phyloP scores from a whole-genome alignment of 139 green algal species.

The Zygnema cylindricum region DNA sequence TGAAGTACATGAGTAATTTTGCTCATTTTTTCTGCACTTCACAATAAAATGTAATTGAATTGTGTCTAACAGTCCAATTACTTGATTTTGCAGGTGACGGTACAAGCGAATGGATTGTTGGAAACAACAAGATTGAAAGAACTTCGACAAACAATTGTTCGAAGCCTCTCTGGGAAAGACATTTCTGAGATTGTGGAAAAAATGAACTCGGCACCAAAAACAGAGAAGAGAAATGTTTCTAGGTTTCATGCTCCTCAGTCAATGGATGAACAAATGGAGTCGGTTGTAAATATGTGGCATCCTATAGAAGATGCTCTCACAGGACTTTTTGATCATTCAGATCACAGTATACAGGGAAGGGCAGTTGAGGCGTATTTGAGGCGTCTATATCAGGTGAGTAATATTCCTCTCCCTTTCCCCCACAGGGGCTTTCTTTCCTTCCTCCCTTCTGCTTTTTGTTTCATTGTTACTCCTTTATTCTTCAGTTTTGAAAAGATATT shows the following conservation, averaged over 20 bases:
- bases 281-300: slow-evolving; percentile 84
- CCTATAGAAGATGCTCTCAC: slow-evolving; percentile 94
- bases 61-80: no score
- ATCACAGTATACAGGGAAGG: slow-evolving; percentile 46
- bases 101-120: slow-evolving; percentile 54
- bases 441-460: no score
- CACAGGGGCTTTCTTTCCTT: no score
- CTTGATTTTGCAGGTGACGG: slow-evolving; percentile 52
- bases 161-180: slow-evolving; percentile 72
- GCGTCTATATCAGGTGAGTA: slow-evolving; percentile 80
- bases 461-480: no score
- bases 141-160: slow-evolving; percentile 80
- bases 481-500: no score
- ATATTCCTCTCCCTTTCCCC: no score
- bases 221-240: background rate
- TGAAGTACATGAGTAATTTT: no score
- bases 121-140: slow-evolving; percentile 89
- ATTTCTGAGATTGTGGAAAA: background rate
- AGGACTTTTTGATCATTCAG: slow-evolving; percentile 76
- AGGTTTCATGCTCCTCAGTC: background rate
- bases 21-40: no score
- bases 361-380: slow-evolving; percentile 79
- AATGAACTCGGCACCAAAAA: background rate
- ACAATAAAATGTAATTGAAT: no score
- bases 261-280: slow-evolving; percentile 61